A percentile compares a stretch with the other conserved stretches of the same genome.
Evolutionary conservation across 1,284 basidiomycete species (phyloP).

Genomic region (Athelia sp.): DNA sequence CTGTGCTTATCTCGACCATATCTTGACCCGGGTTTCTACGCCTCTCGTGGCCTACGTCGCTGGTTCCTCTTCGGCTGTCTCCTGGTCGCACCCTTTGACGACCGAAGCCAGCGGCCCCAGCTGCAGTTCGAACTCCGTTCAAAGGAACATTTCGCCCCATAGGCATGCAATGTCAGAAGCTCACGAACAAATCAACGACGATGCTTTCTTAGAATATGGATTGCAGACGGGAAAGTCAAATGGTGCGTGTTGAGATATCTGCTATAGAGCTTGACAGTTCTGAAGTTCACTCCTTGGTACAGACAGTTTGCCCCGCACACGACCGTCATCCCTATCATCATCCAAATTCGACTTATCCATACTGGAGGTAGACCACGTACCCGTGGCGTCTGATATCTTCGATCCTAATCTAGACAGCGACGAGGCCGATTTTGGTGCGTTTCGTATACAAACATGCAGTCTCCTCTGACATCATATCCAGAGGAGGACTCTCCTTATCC

Average conservation of each 20-base stretch:
- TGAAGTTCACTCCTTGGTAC: no score
- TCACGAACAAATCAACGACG: not conserved
- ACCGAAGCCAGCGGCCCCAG: no score
- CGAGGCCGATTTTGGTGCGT: not conserved
- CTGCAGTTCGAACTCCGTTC: no score
- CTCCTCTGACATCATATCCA: not conserved
- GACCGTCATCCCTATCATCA: no score
- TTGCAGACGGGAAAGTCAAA: not conserved
- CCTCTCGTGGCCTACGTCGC: no score
- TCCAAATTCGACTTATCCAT: not conserved
- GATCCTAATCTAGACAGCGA: conserved; percentile 2
- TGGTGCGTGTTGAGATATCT: not conserved
- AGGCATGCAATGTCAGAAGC: not conserved
- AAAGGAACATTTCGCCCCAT: not conserved
- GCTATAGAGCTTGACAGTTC: no score
- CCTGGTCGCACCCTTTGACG: no score
- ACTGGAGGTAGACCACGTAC: not conserved
- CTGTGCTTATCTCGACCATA: no score
- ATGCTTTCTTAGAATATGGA: not conserved
- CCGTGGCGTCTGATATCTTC: not conserved
- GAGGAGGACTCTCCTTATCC: conserved; percentile 47
- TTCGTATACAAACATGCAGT: not conserved
- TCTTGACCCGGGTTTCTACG: no score
- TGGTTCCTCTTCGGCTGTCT: no score
- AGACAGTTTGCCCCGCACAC: not conserved